phyloP scores from a whole-genome alignment of 1,139 yeast genomes.

The Diutina siamensis region DNA sequence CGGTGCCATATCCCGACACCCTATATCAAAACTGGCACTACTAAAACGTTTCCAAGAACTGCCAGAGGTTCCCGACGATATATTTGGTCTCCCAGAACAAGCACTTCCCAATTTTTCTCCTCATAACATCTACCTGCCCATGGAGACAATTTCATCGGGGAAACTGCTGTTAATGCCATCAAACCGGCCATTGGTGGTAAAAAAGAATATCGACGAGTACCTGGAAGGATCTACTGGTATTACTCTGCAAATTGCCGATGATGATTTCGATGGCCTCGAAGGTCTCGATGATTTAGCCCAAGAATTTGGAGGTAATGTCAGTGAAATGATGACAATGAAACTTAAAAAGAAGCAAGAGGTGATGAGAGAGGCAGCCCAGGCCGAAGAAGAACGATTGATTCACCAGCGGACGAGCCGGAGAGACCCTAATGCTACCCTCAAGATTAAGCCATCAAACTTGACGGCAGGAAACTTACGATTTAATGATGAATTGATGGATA shows the following conservation, averaged over 20 bases:
- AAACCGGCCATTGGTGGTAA: not conserved
- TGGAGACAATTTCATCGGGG: not conserved
- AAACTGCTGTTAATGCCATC: slow-evolving; percentile 2
- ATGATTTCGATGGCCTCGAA: not conserved
- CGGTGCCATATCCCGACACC: not conserved
- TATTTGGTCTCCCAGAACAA: not conserved
- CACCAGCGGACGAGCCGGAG: not conserved
- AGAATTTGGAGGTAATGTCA: not conserved
- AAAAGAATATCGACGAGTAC: not conserved
- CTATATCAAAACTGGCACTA: not conserved
- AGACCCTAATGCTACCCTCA: not conserved
- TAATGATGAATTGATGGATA: not conserved
- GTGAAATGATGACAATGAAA: not conserved
- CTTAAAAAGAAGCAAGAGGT: not conserved
- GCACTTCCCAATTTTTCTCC: not conserved
- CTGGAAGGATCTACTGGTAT: slow-evolving; percentile 3
- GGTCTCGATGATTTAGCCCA: not conserved
- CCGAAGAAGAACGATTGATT: not conserved
- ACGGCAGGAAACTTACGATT: not conserved
- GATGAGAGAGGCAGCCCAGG: not conserved
- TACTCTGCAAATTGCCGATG: not conserved
- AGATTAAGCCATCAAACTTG: not conserved
- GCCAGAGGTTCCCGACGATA: slow-evolving; percentile 1
- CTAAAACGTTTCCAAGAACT: not conserved
- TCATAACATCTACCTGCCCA: not conserved